Evolutionary conservation across 768 basidiomycete species (phyloP).

Genomic region (Pleurotus cornucopiae): DNA sequence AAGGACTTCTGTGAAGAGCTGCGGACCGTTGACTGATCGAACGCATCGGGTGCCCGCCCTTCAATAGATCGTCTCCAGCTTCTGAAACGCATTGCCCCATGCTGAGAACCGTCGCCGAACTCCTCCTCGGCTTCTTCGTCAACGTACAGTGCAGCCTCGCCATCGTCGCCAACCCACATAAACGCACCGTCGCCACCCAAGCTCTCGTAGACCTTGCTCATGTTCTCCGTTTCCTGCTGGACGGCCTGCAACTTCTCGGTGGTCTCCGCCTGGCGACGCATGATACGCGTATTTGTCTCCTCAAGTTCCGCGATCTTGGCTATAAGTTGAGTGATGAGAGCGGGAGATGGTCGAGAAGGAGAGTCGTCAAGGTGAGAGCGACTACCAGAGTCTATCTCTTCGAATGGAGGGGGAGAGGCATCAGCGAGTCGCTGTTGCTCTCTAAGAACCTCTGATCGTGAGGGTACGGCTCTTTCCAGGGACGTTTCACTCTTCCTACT

Average conservation of each 20-base stretch:
- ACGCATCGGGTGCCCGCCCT: constrained; percentile 14
- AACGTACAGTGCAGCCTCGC: constrained; percentile 32
- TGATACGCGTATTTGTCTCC: constrained; percentile 63
- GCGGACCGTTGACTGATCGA: constrained; percentile 8
- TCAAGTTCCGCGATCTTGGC: constrained; percentile 76
- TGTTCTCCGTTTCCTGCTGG: constrained; percentile 68
- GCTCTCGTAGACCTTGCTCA: constrained; percentile 66
- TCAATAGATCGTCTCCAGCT: constrained; percentile 43
- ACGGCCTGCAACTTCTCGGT: constrained; percentile 59
- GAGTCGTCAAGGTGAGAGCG: constrained; percentile 13
- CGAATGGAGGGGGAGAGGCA: not conserved
- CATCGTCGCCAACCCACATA: constrained; percentile 36
- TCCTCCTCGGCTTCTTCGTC: constrained; percentile 17
- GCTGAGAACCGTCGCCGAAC: constrained; percentile 19
- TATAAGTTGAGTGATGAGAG: constrained; percentile 67
- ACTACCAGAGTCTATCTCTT: not conserved
- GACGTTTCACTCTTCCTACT: not conserved
- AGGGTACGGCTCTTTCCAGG: not conserved
- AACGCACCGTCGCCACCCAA: constrained; percentile 41
- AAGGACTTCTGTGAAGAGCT: constrained; percentile 8
- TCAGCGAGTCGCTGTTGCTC: not conserved
- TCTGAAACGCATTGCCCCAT: constrained; percentile 41
- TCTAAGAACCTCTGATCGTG: not conserved
- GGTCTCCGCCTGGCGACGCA: constrained; percentile 61
- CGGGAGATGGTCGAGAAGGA: constrained; percentile 43